phyloP scores from a whole-genome alignment of 345 rosid species.

The Brassica juncea region DNA sequence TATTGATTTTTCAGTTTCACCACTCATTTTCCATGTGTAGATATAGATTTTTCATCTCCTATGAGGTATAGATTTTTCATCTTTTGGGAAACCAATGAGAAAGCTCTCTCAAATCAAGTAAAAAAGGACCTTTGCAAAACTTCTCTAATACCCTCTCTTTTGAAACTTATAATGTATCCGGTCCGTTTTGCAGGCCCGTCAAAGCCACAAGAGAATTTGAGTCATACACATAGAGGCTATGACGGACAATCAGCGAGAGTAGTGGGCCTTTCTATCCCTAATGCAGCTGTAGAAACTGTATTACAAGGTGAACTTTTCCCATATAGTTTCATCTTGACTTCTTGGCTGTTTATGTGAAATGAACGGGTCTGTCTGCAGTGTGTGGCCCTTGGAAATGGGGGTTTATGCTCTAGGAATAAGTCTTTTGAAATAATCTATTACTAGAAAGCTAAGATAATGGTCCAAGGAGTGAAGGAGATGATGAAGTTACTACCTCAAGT shows the following conservation, averaged over 20 bases:
- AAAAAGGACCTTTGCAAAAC: neutral
- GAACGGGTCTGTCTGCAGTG: no score
- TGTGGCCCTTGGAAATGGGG: neutral
- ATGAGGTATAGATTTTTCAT: no score
- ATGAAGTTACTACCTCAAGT: neutral
- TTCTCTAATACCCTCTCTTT: neutral
- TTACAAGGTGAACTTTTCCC: conserved; percentile 64
- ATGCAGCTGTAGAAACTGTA: conserved; percentile 84
- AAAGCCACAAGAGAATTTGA: conserved; percentile 79
- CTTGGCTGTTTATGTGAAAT: no score
- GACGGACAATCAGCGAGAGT: conserved; percentile 66
- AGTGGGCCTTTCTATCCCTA: conserved; percentile 89
- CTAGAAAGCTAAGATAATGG: no score
- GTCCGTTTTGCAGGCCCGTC: conserved; percentile 60
- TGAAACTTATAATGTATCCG: conserved; percentile 1
- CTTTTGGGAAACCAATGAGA: conserved; percentile 87
- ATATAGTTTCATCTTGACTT: neutral
- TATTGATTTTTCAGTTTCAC: no score
- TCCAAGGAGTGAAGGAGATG: no score
- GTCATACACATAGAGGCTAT: conserved; percentile 88
- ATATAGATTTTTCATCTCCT: no score
- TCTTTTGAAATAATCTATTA: no score
- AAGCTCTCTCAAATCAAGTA: conserved; percentile 94
- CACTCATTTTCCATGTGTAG: no score
- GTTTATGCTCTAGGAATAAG: no score